Evolutionary conservation across 805 yeast species (phyloP), one percentile per base, ranked within the genome.

Genomic region (Sugiyamaella marilandica): DNA sequence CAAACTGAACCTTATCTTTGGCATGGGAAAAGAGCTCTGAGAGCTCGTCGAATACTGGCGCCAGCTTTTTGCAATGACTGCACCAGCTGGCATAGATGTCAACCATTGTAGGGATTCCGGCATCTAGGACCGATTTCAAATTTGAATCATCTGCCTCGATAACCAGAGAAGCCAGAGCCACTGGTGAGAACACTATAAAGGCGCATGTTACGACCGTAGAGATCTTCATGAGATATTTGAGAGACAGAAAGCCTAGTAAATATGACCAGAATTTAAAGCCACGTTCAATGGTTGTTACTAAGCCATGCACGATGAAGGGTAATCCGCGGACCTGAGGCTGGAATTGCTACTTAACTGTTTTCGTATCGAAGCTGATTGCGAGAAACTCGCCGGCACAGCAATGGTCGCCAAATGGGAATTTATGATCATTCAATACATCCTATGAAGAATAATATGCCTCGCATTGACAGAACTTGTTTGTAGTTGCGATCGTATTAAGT

Each of bases 51-150:
- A 80, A 89, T 50, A 76, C 75, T 62, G 96, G 96, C 36, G 91
- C 91, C 70, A 90, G 77, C 70, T 79, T 84, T 76, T 87, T 88
- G 75, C 97, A 89, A 74, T 90, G 96, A 44, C 95, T 91, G 77
- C 96, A 89, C 97, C 97, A 90, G 70, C 92, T 74, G 39, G 85
- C 84, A 61, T 77, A 80, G 62, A 85, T 78, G 66, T 86, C 82
- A 55, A 87, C 84, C 56, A 87, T 75, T 0, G 89, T 72, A 54
- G 81, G 81, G 65, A 83, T 80, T n/a, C 80, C 83, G 0, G 83
- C 74, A n/a, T 74, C 69, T 51, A 77, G 67, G 5, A 83, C 69
- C 18, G 73, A 76, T 35, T 82, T 84, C 67, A 90, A 86, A 61
- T 81, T 84, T 69, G 81, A 78, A 55, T 69, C 73, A 31, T 61